These are phyloP conservation scores for Colletotrichum gloeosporioides DNA, from an alignment of 2,329 filamentous ascomycete species.

Conservation along the genomic window DNA sequence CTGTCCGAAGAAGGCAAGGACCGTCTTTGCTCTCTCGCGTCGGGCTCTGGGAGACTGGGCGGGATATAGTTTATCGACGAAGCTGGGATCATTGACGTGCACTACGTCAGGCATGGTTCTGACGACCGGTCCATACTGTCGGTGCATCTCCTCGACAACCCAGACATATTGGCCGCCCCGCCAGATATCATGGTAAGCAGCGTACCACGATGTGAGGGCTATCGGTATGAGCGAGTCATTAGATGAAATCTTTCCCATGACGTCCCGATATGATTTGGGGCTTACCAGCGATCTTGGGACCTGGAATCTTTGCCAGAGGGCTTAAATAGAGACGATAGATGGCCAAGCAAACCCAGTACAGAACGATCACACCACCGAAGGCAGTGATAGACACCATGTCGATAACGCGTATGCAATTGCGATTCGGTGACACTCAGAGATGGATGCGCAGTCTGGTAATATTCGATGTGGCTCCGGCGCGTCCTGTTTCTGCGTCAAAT, in stretches of 20 bases:
- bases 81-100: background rate
- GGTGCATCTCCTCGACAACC: background rate
- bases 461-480: background rate
- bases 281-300: background rate
- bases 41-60: background rate
- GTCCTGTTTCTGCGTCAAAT: background rate
- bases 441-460: background rate
- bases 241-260: background rate
- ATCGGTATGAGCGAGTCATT: fast-evolving
- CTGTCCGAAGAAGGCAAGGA: background rate
- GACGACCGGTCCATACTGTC: background rate
- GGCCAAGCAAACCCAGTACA: background rate
- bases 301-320: background rate
- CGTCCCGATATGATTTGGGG: fast-evolving
- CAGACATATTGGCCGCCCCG: background rate
- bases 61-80: background rate
- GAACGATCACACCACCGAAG: background rate
- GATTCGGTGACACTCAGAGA: background rate
- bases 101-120: background rate
- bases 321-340: background rate
- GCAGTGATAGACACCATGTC: background rate
- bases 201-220: background rate
- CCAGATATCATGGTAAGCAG: background rate
- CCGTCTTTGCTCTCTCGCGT: background rate
- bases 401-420: background rate